Conservation (phyloP, 1,284 basidiomycete species). For the Rhodotorula sp. region DNA sequence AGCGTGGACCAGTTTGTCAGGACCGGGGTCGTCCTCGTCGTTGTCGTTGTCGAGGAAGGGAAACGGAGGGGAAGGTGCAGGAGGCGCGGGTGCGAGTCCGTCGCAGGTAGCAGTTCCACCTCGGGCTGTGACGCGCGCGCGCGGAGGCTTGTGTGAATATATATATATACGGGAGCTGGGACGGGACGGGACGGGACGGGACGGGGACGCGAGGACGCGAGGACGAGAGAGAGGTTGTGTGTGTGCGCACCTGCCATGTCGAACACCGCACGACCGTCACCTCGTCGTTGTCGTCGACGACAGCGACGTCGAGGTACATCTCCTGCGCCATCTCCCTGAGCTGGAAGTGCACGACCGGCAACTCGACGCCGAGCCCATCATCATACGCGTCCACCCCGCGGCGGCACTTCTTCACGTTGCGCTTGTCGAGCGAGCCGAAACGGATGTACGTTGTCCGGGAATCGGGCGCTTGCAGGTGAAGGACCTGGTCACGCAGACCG, state of each 20-base stretch:
- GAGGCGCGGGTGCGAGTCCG: neutral
- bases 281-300: constrained; percentile 11
- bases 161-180: too few relatives aligned
- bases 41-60: constrained; percentile 15
- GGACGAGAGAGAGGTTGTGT: neutral
- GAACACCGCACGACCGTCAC: constrained; percentile 11
- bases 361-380: constrained; percentile 23
- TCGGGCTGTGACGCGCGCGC: neutral
- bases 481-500: constrained; percentile 5
- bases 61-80: constrained; percentile 32
- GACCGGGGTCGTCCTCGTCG: constrained; percentile 4
- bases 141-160: too few relatives aligned
- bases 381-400: too few relatives aligned
- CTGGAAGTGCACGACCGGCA: constrained; percentile 17
- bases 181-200: too few relatives aligned
- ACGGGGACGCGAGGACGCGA: too few relatives aligned
- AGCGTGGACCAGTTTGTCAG: constrained; percentile 32
- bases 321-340: constrained; percentile 30
- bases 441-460: constrained; percentile 18
- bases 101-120: neutral
- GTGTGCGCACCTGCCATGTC: constrained; percentile 29
- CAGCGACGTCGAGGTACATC: constrained; percentile 29
- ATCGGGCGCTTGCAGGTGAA: constrained; percentile 35
- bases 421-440: constrained; percentile 7
- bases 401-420: neutral